phyloP scores from a whole-genome alignment of 1,284 basidiomycete genomes.

The Ceratobasidium sp. region DNA sequence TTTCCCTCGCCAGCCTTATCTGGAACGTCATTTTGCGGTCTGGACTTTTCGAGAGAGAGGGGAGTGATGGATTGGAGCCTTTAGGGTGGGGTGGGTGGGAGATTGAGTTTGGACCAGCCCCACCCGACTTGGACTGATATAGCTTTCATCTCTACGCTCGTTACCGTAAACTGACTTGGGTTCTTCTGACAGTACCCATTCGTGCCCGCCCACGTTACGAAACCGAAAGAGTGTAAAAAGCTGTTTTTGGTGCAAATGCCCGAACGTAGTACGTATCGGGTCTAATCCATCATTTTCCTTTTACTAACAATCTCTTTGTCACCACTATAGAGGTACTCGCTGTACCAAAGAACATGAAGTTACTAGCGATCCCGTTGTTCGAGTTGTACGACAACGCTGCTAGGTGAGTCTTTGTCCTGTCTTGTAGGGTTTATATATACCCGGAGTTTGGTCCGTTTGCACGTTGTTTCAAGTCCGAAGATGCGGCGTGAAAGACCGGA shows the following conservation, averaged over 20 bases:
- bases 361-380: conserved; percentile 94
- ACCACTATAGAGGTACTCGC: conserved; percentile 84
- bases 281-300: too few relatives aligned
- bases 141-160: not conserved
- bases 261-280: conserved; percentile 79
- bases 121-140: not conserved
- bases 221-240: conserved; percentile 98
- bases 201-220: conserved; percentile 95
- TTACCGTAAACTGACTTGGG: conserved; percentile 31
- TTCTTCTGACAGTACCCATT: conserved; percentile 85
- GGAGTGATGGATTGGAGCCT: not conserved
- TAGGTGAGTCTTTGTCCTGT: conserved; percentile 64
- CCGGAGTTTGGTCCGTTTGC: not conserved
- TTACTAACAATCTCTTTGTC: not conserved
- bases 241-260: conserved; percentile 96
- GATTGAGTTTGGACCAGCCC: not conserved
- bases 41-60: not conserved
- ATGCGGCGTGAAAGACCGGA: not conserved
- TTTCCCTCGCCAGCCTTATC: conserved; percentile 3
- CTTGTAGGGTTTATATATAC: not conserved
- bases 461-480: not conserved
- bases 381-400: conserved; percentile 98
- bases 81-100: not conserved
- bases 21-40: not conserved
- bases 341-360: conserved; percentile 98